Base-by-base conservation (phyloP, 225 moss, liverwort and hornwort genomes). In the Marchantia polymorpha region DNA sequence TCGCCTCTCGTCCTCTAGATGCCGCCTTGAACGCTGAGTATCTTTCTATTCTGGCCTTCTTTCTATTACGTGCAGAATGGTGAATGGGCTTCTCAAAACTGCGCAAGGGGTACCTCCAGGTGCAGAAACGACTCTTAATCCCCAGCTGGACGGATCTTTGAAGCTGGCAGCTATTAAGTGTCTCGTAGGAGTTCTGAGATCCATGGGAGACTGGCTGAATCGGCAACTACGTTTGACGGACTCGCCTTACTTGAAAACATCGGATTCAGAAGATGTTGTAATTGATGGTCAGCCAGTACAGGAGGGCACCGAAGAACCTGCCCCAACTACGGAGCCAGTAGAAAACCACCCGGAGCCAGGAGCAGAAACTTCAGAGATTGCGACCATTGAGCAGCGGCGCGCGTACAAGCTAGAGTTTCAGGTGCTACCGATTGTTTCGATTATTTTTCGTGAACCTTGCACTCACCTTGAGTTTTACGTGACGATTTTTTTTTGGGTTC, bases 161-260 rank as follows among this genome's bases (percentile, higher is more conserved):
- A 99, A 99, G 85, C 84, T 95, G 77, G 93, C 99, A 75, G 99
- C 99, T 75, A 99, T 99, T 61, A 99, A 99, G 87, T 99, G 99
- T 79, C 84, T 99, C 78, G 99, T 99, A 74, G 99, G 99, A 76
- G 99, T 99, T 67, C 82, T 99, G 77, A 88, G 99, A 82, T 99
- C 99, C 46, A 99, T 99, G 99, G 93, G 99, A 68, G 91, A 99
- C 80, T 99, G 99, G 99, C 83, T 99, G 86, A 99, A 94, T 81
- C 93, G 99, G 76, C 99, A 95, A 84, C 89, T 99, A 54, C 91
- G 93, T 69, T 87, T 99, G 56, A 85, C 91, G 74, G 99, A 99
- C 66, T 95, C 95, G 77, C 93, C 99, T 27, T 99, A 94, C 76
- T 75, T 99, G 19, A 99, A 92, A 86, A 88, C 87, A 27, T 80